phyloP scores from a whole-genome alignment of 768 basidiomycete species.

The Lentinula boryana region DNA sequence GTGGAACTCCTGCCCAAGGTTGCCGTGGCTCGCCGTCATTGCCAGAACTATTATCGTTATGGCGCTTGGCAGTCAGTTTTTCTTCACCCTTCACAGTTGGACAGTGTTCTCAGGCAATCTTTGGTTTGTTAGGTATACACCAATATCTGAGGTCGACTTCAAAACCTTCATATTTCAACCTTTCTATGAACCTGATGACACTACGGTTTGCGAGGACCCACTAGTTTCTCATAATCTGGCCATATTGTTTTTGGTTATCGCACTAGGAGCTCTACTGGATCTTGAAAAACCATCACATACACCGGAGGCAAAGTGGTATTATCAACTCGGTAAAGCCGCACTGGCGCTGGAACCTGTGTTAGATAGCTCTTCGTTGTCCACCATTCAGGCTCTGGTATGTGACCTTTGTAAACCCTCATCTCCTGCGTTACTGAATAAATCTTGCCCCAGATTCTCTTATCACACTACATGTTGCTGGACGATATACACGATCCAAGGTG shows the following conservation, averaged over 20 bases:
- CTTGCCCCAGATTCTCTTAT: conserved; percentile 43
- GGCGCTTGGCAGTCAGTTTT: conserved; percentile 65
- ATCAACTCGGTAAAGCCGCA: conserved; percentile 54
- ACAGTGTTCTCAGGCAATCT: background rate
- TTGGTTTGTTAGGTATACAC: conserved; percentile 46
- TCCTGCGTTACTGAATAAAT: background rate
- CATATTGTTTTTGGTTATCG: conserved; percentile 59
- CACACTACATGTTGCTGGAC: conserved; percentile 39
- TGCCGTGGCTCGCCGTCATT: conserved; percentile 30
- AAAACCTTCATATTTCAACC: conserved; percentile 44
- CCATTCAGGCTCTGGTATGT: conserved; percentile 58
- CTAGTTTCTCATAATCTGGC: conserved; percentile 49
- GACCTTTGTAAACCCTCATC: background rate
- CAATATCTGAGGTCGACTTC: conserved; percentile 57
- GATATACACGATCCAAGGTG: conserved; percentile 53
- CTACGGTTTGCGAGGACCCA: conserved; percentile 18
- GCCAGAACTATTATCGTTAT: conserved; percentile 55
- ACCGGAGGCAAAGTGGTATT: conserved; percentile 51
- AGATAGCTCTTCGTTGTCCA: conserved; percentile 56
- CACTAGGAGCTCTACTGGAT: conserved; percentile 58
- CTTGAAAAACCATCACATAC: conserved; percentile 47
- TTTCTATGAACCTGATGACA: conserved; percentile 37
- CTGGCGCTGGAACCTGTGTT: conserved; percentile 58
- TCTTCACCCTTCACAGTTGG: background rate
- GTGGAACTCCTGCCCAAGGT: conserved; percentile 39